Percentiles rank a stretch among this genome's conserved stretches.
These are phyloP conservation scores for Nicotiana benthamiana DNA, from an alignment of 257 asterid genomes.

Conservation along the genomic window DNA sequence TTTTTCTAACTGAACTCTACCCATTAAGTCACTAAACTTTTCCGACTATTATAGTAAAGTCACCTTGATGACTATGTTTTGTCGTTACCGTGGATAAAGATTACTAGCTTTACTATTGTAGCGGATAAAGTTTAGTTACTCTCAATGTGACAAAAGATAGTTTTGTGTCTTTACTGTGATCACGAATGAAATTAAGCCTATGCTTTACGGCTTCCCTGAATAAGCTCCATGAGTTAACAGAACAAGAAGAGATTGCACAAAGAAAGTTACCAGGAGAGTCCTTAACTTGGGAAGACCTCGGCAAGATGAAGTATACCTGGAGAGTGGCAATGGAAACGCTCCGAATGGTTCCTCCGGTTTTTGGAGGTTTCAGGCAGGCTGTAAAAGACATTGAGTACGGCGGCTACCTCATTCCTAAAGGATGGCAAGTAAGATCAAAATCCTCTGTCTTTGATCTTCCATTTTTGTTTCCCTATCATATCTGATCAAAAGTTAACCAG, in stretches of 20 bases:
- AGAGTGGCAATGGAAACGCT: slow-evolving; percentile 63
- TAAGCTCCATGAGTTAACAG: slow-evolving; percentile 13
- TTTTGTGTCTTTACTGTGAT: too few relatives aligned
- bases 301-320: slow-evolving; percentile 63
- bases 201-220: too few relatives aligned
- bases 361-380: slow-evolving; percentile 56
- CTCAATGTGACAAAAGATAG: too few relatives aligned
- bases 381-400: slow-evolving; percentile 45
- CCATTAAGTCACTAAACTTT: too few relatives aligned
- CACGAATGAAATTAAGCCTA: too few relatives aligned
- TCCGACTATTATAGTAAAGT: too few relatives aligned
- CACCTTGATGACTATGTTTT: too few relatives aligned
- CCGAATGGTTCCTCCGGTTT: slow-evolving; percentile 42
- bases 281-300: slow-evolving; percentile 68
- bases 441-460: neutral
- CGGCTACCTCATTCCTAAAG: slow-evolving; percentile 56
- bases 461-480: neutral
- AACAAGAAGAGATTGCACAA: slow-evolving; percentile 52
- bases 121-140: too few relatives aligned
- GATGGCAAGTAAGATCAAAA: slow-evolving; percentile 55
- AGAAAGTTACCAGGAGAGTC: slow-evolving; percentile 27
- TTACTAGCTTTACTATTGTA: too few relatives aligned
- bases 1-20: too few relatives aligned
- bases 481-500: neutral
- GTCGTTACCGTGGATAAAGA: too few relatives aligned